Conservation (phyloP, 1,139 yeast genomes). For the Nematodospora anomalae region DNA sequence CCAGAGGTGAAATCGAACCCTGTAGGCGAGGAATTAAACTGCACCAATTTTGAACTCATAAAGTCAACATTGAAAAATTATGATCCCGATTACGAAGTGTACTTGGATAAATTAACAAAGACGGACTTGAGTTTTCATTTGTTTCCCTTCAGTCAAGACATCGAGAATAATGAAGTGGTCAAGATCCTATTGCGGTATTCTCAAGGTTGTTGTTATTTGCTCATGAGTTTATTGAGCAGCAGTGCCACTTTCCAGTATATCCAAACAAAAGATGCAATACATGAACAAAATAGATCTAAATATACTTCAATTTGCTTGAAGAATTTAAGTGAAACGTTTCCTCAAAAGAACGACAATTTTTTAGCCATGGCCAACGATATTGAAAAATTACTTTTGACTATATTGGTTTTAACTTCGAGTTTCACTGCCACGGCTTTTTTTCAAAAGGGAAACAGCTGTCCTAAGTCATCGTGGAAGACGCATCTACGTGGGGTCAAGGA, state of each 20-base stretch:
- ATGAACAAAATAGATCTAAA: constrained; percentile 31
- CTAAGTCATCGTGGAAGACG: constrained; percentile 33
- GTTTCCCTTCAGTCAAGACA: constrained; percentile 40
- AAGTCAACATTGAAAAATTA: constrained; percentile 25
- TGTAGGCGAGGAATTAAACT: background rate
- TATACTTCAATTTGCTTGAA: constrained; percentile 35
- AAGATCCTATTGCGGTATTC: constrained; percentile 34
- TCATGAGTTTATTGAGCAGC: constrained; percentile 37
- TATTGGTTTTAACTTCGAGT: constrained; percentile 35
- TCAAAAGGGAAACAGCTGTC: constrained; percentile 4
- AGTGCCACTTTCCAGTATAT: constrained; percentile 41
- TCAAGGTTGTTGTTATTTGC: constrained; percentile 35
- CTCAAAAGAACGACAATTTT: constrained; percentile 14
- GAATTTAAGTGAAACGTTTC: constrained; percentile 34
- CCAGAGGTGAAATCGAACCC: background rate
- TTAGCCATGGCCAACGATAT: constrained; percentile 28
- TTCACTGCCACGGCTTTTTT: constrained; percentile 32
- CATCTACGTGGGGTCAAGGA: constrained; percentile 45
- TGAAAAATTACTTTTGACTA: constrained; percentile 40
- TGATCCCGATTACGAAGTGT: constrained; percentile 32
- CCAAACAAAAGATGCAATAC: constrained; percentile 30
- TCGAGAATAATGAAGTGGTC: constrained; percentile 37
- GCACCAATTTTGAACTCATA: constrained; percentile 10
- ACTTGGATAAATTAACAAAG: constrained; percentile 30
- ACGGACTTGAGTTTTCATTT: constrained; percentile 32